These are phyloP conservation scores for Fusarium sulawesiense DNA, from an alignment of 2,329 filamentous ascomycete species.

Conservation along the genomic window DNA sequence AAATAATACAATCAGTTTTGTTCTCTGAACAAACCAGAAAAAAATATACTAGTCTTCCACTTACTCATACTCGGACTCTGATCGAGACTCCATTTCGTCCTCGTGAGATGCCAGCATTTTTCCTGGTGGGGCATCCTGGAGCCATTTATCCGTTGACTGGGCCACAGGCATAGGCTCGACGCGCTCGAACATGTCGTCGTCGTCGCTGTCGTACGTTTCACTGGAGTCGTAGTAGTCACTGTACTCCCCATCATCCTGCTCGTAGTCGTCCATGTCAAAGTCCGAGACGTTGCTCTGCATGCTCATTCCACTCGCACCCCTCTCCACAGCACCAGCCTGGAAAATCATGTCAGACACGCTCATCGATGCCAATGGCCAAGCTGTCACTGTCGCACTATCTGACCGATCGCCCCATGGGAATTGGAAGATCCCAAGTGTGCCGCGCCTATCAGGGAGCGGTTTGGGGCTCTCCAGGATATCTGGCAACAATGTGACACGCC, in stretches of 20 bases:
- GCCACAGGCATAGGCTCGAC: constrained; percentile 69
- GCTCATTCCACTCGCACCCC: constrained; percentile 38
- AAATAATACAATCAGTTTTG: constrained; percentile 3
- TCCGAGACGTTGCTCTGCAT: constrained; percentile 55
- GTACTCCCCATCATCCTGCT: constrained; percentile 60
- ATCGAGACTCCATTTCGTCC: constrained; percentile 18
- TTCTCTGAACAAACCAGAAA: background rate
- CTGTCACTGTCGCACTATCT: constrained; percentile 62
- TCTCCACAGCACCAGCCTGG: constrained; percentile 20
- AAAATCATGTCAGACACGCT: constrained; percentile 66
- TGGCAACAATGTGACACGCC: constrained; percentile 68
- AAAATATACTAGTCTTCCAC: background rate
- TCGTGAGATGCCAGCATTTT: constrained; percentile 37
- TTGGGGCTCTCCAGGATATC: constrained; percentile 73
- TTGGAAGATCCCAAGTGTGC: constrained; percentile 72
- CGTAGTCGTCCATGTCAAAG: constrained; percentile 70
- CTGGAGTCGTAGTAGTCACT: constrained; percentile 43
- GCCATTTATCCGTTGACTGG: constrained; percentile 61
- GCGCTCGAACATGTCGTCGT: constrained; percentile 64
- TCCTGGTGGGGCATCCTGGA: constrained; percentile 32
- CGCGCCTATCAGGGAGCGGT: constrained; percentile 67
- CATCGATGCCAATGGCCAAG: constrained; percentile 54
- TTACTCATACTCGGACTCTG: constrained; percentile 25
- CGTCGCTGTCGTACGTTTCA: constrained; percentile 48
- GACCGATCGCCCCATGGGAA: constrained; percentile 75